phyloP scores from a whole-genome alignment of 331 rosid genomes.

The Malus hybrid region DNA sequence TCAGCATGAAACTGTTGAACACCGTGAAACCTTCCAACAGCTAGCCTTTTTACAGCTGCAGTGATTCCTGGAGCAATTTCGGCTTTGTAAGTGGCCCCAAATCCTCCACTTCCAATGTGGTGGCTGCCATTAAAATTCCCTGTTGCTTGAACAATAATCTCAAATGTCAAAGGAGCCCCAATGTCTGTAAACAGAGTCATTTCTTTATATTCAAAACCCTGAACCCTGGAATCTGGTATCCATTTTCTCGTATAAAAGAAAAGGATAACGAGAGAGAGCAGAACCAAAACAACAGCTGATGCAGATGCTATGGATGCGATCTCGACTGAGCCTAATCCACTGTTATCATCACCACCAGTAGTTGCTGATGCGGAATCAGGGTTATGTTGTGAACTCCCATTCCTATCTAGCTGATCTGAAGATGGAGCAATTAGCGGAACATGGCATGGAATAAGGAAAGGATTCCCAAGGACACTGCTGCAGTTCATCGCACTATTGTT shows the following conservation, averaged over 20 bases:
- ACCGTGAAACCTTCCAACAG: constrained; percentile 46
- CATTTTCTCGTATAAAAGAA: constrained; percentile 38
- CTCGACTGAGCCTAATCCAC: constrained; percentile 24
- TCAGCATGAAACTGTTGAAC: constrained; percentile 43
- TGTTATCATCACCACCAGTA: not conserved
- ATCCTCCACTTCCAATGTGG: constrained; percentile 45
- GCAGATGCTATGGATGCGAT: constrained; percentile 33
- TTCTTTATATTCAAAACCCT: constrained; percentile 30
- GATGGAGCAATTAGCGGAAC: constrained; percentile 8
- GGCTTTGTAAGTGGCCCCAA: constrained; percentile 44
- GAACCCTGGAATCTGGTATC: constrained; percentile 34
- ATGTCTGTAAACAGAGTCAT: constrained; percentile 29
- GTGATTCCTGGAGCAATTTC: constrained; percentile 30
- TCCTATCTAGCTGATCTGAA: constrained; percentile 4
- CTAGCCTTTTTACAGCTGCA: constrained; percentile 43
- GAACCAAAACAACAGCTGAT: constrained; percentile 25
- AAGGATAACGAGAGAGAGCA: constrained; percentile 28
- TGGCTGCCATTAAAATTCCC: constrained; percentile 36
- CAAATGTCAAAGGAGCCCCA: constrained; percentile 31
- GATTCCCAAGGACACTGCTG: constrained; percentile 22
- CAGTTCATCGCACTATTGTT: constrained; percentile 23
- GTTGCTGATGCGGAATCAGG: not conserved
- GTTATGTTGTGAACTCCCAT: not conserved
- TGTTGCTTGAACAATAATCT: constrained; percentile 35
- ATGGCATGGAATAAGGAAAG: constrained; percentile 21